Evolutionary conservation across 2,329 filamentous ascomycete genomes (phyloP), one percentile per base, ranked within the genome.

Genomic region (Neofusicoccum laricinum): DNA sequence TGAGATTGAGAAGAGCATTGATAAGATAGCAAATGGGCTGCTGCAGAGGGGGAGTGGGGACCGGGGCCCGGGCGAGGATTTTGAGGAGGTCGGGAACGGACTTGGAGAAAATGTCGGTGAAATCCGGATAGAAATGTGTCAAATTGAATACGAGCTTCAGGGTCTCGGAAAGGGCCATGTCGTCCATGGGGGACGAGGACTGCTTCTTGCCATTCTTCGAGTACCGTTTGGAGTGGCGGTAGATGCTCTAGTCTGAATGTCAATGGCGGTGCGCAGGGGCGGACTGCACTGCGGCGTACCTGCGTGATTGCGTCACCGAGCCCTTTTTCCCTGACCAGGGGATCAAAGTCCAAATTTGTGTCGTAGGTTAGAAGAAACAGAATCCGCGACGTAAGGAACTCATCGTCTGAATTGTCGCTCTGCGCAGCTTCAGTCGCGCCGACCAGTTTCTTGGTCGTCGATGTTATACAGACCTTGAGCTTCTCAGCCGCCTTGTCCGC

Each of bases 141-240:
- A 97, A 82, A 76, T 97, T 97, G 82, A 96, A 98, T 59, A 96
- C 79, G 45, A 98, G 83, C 72, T 96, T 97, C 57, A 95, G 80
- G 0, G 90, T 94, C 76, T 98, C 94, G 8, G 83, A 84, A 41
- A 98, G 82, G 0, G 93, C 92, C 86, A 94, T 87, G 65, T 90
- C 87, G 68, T 90, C 87, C 84, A 93, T 90, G 0, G 85, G 84
- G 46, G 86, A 79, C 46, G 71, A 72, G 2, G 69, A 69, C 21
- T 64, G 64, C 25, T 68, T 69, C 14, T 68, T 67, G 1, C 67
- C 61, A 45, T 68, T 70, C 61, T 79, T 79, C 4, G 80, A 80
- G 67, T 84, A 86, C 12, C 70, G 71, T 32, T 72, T 71, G 15
- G 75, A 71, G 77, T 97, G 93, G 4, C 88, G 87, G 45, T 81